Evolutionary conservation across 768 basidiomycete genomes (phyloP).

Genomic region (Serendipita vermifera): DNA sequence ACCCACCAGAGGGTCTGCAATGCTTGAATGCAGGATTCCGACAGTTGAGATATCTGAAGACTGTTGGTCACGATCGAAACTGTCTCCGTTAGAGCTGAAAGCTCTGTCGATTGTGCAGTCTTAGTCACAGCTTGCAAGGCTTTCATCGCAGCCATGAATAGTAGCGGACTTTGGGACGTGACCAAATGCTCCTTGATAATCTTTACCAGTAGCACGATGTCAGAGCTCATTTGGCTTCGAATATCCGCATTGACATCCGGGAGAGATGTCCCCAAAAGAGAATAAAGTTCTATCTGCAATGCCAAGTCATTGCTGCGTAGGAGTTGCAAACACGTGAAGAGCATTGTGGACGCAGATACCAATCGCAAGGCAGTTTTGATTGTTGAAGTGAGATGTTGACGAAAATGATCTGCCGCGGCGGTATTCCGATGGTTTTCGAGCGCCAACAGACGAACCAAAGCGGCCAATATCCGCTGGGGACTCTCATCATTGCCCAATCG

Average conservation of each 20-base stretch:
- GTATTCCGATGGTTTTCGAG: no score
- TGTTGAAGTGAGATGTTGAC: no score
- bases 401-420: no score
- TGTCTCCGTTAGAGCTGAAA: slow-evolving; percentile 42
- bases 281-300: slow-evolving; percentile 25
- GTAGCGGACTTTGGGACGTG: slow-evolving; percentile 27
- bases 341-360: neutral
- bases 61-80: slow-evolving; percentile 46
- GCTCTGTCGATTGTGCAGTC: slow-evolving; percentile 53
- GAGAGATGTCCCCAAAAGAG: slow-evolving; percentile 54
- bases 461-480: no score
- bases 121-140: slow-evolving; percentile 48
- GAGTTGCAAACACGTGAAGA: slow-evolving; percentile 6
- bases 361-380: neutral
- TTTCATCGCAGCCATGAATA: slow-evolving; percentile 38
- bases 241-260: slow-evolving; percentile 42
- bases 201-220: slow-evolving; percentile 29
- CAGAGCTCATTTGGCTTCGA: slow-evolving; percentile 38
- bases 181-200: slow-evolving; percentile 42
- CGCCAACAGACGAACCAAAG: no score
- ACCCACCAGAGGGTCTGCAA: slow-evolving; percentile 52
- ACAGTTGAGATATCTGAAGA: slow-evolving; percentile 29
- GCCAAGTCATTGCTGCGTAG: neutral
- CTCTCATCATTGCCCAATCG: no score
- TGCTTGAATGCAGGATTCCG: slow-evolving; percentile 36